Percentiles rank a stretch among this genome's conserved stretches.
phyloP scores from a whole-genome alignment of 768 basidiomycete species.

The Crepidotus variabilis region DNA sequence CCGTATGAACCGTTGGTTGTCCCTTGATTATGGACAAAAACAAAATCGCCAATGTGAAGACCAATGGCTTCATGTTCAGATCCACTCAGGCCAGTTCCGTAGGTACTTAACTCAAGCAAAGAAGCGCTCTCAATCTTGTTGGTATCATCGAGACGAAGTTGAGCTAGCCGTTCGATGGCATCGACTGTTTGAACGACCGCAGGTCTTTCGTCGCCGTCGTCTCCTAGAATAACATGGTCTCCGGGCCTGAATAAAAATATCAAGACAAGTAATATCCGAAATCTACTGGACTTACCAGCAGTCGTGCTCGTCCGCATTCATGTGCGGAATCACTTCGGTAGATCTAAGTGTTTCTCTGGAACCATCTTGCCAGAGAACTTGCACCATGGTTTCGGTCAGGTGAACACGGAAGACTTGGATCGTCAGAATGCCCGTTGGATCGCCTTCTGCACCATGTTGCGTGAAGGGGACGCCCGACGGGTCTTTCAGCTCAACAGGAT shows the following conservation, averaged over 20 bases:
- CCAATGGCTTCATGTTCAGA: constrained; percentile 52
- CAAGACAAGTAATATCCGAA: constrained; percentile 4
- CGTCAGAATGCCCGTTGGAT: constrained; percentile 40
- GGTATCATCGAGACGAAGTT: constrained; percentile 55
- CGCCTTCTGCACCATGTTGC: constrained; percentile 52
- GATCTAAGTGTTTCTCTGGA: constrained; percentile 56
- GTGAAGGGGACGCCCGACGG: constrained; percentile 46
- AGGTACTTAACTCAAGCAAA: constrained; percentile 85
- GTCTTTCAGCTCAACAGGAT: constrained; percentile 62
- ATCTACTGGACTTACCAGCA: constrained; percentile 58
- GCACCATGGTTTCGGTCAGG: constrained; percentile 65
- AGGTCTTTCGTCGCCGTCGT: constrained; percentile 59
- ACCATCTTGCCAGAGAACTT: constrained; percentile 89
- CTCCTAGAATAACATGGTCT: constrained; percentile 83
- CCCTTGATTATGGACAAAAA: constrained; percentile 71
- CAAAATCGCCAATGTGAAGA: constrained; percentile 78
- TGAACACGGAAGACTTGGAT: constrained; percentile 60
- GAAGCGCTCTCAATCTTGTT: constrained; percentile 63
- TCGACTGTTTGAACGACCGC: constrained; percentile 81
- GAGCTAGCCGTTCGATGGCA: constrained; percentile 66
- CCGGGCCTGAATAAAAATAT: constrained; percentile 63
- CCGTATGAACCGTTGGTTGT: constrained; percentile 67
- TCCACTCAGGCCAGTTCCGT: constrained; percentile 47
- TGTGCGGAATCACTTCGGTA: constrained; percentile 71
- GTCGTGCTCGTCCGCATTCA: constrained; percentile 89